Evolutionary conservation across 441 rosid genomes (phyloP).

Genomic region (Pelargonium australe): DNA sequence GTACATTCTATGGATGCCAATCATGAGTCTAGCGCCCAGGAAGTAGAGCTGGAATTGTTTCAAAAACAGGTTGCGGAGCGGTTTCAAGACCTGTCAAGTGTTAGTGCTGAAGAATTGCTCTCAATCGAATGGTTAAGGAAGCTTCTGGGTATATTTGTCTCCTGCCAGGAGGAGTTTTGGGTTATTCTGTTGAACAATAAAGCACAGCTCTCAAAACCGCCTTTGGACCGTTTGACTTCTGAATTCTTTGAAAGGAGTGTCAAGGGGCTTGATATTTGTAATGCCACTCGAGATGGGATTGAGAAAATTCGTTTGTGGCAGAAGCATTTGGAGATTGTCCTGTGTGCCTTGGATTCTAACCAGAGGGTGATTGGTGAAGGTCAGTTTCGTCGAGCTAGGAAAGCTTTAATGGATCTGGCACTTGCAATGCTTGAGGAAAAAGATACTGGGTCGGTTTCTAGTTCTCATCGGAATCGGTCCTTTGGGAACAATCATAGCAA

Average conservation of each 20-base stretch:
- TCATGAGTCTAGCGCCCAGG: constrained; percentile 17
- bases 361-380: constrained; percentile 29
- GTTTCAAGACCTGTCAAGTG: constrained; percentile 27
- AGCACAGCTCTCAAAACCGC: constrained; percentile 20
- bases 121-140: constrained; percentile 34
- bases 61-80: constrained; percentile 28
- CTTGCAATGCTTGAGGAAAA: constrained; percentile 41
- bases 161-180: constrained; percentile 35
- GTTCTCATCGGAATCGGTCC: constrained; percentile 31
- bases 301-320: constrained; percentile 36
- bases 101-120: constrained; percentile 26
- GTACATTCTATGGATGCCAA: constrained; percentile 25
- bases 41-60: constrained; percentile 32
- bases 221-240: constrained; percentile 28
- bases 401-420: constrained; percentile 38
- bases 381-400: constrained; percentile 38
- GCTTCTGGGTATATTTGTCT: constrained; percentile 31
- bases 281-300: constrained; percentile 41
- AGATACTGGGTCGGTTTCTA: constrained; percentile 25
- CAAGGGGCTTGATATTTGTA: constrained; percentile 40
- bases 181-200: constrained; percentile 29
- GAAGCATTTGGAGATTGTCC: constrained; percentile 40
- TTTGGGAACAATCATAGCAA: constrained; percentile 26
- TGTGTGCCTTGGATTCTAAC: constrained; percentile 27
- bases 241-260: constrained; percentile 36